Base-by-base conservation (phyloP, 441 rosid species). In the Erodium texanum region DNA sequence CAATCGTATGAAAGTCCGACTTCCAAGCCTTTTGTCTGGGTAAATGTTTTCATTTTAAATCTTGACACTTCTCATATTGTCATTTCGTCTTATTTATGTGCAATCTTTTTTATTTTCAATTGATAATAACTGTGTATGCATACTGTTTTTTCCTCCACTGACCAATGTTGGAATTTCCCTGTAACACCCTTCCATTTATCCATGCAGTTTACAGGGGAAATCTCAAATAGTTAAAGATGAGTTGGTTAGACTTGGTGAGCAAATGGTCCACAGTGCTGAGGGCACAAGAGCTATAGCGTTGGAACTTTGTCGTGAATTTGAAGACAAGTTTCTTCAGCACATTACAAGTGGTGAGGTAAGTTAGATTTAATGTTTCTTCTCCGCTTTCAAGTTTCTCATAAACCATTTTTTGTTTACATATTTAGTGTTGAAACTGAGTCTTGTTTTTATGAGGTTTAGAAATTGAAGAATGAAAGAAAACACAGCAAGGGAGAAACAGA, bases 231-330 rank as follows among this genome's bases (percentile, higher is more conserved):
- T 90, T 78, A 94, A 86, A 82, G 90, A 90, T 75, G 96, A 93
- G 77, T 75, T 93, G 76, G 80, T 83, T 34, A 85, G 89, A 84
- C 84, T 93, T 75, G 98, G 98, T 68, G 97, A 85, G 76, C 85
- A 81, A 71, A 84, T 90, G 86, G 89, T 89, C 78, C 74, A 74
- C 69, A 87, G 89, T 81, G 78, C 94, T 71, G 98, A 93, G 84
- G 97, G 98, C 67, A 90, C 98, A 38, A 85, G 87, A 84, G 97
- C 97, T 72, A 73, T 93, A 48, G 98, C 97, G 56, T 85, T 93
- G 86, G 97, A 90, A 86, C 86, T 93, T 29, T 93, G 98, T 71
- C 98, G 98, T 76, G 97, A 93, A 76, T 93, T 90, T 82, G 97
- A 93, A 76, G 98, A 93, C 73, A 89, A 83, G 76, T 93, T 93